Evolutionary conservation across 306 rosid genomes (phyloP).

Genomic region (Mimosa pudica): DNA sequence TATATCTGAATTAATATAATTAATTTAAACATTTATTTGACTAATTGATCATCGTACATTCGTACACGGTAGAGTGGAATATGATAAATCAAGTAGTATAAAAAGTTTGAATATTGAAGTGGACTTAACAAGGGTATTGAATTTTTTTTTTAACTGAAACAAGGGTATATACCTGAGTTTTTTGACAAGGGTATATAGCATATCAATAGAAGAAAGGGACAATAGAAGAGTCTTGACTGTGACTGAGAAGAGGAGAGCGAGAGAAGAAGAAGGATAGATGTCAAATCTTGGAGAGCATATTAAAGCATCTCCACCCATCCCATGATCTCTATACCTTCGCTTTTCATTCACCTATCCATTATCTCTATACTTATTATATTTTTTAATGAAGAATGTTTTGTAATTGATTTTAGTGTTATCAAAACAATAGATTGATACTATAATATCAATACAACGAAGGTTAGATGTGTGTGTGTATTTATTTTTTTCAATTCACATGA

Average conservation of each 20-base stretch:
- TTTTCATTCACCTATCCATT: slow-evolving; percentile 40
- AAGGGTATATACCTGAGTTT: neutral
- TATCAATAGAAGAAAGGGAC: neutral
- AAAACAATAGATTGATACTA: too few species aligned
- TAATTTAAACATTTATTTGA: too few species aligned
- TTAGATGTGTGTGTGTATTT: too few species aligned
- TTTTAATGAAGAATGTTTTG: too few species aligned
- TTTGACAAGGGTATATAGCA: too few species aligned
- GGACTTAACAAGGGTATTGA: neutral
- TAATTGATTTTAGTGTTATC: too few species aligned
- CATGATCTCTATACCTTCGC: slow-evolving; percentile 4
- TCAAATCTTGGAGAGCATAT: slow-evolving; percentile 54
- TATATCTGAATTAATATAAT: too few species aligned
- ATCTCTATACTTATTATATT: too few species aligned
- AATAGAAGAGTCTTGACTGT: slow-evolving; percentile 19
- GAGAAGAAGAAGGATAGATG: slow-evolving; percentile 48
- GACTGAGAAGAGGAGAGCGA: slow-evolving; percentile 31
- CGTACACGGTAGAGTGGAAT: too few species aligned
- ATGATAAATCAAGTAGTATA: neutral
- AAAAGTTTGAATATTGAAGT: neutral
- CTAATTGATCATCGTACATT: too few species aligned
- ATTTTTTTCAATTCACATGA: too few species aligned
- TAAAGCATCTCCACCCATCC: slow-evolving; percentile 69
- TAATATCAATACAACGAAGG: too few species aligned
- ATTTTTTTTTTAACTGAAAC: neutral